Evolutionary conservation across 2,329 filamentous ascomycete species (phyloP).

Genomic region (Xylariales sp.): DNA sequence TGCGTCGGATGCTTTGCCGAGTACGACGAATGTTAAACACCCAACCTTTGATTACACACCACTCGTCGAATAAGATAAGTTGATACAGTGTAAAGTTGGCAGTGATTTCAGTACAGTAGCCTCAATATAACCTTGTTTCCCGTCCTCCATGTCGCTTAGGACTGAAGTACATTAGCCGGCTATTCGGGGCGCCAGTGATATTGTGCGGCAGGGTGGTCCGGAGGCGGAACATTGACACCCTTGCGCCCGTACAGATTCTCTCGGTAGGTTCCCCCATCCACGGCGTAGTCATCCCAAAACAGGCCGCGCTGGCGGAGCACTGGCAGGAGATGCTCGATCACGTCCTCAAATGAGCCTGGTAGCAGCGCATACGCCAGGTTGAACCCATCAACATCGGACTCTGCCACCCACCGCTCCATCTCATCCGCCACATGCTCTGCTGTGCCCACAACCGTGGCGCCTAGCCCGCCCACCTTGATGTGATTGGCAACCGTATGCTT

Average conservation of each 20-base stretch:
- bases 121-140: no score
- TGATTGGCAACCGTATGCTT: conserved; percentile 7
- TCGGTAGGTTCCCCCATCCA: conserved; percentile 6
- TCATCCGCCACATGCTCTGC: conserved; percentile 6
- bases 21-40: no score
- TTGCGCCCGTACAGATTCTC: conserved; percentile 4
- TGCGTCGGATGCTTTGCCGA: no score
- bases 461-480: conserved; percentile 5
- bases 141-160: no score
- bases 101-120: no score
- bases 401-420: conserved; percentile 6
- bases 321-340: conserved; percentile 2
- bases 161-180: no score
- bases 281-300: conserved; percentile 5
- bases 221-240: background rate
- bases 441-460: conserved; percentile 5
- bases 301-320: conserved; percentile 1
- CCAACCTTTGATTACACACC: no score
- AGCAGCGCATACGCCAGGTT: conserved; percentile 6
- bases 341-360: conserved; percentile 4
- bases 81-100: no score
- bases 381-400: conserved; percentile 6
- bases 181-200: conserved; percentile 5
- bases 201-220: conserved; percentile 4
- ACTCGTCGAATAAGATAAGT: no score